These are phyloP conservation scores for Pythium sp. DNA, from an alignment of 352 stramenopile species.

Conservation along the genomic window DNA sequence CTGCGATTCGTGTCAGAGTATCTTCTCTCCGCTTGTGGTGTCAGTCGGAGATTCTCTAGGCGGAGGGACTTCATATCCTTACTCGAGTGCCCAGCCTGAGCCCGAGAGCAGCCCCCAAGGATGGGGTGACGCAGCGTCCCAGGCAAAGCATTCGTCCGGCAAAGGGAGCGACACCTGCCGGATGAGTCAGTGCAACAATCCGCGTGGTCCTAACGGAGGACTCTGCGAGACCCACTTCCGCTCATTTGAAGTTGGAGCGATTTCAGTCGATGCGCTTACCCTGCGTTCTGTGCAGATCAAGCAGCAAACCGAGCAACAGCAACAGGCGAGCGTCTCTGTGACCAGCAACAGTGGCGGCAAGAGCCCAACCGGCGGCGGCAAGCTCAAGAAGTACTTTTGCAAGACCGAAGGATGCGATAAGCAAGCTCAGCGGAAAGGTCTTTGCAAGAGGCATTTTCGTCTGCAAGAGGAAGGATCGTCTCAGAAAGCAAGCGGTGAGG, in stretches of 20 bases:
- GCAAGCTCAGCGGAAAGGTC: conserved; percentile 54
- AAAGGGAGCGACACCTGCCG: conserved; percentile 31
- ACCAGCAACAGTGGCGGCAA: conserved; percentile 16
- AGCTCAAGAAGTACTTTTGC: conserved; percentile 69
- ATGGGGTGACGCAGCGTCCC: conserved; percentile 16
- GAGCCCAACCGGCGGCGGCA: conserved; percentile 14
- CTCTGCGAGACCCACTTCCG: conserved; percentile 50
- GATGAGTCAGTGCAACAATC: conserved; percentile 33
- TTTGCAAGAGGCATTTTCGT: conserved; percentile 68
- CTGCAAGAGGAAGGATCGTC: conserved; percentile 26
- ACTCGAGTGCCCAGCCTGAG: conserved; percentile 21
- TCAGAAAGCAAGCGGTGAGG: not conserved
- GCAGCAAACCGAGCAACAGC: conserved; percentile 18
- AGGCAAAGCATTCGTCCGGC: conserved; percentile 15
- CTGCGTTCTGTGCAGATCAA: conserved; percentile 34
- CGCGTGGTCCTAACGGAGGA: conserved; percentile 22
- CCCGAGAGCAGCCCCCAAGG: conserved; percentile 17
- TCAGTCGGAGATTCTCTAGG: conserved; percentile 31
- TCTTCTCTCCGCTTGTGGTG: conserved; percentile 54
- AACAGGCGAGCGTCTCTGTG: conserved; percentile 16
- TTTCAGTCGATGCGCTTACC: conserved; percentile 64
- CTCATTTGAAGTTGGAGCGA: conserved; percentile 39
- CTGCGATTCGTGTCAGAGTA: conserved; percentile 55
- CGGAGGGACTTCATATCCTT: conserved; percentile 21
- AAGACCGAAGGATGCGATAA: conserved; percentile 58